phyloP scores from a whole-genome alignment of 2,329 filamentous ascomycete species.

The Plenodomus tracheiphilus region DNA sequence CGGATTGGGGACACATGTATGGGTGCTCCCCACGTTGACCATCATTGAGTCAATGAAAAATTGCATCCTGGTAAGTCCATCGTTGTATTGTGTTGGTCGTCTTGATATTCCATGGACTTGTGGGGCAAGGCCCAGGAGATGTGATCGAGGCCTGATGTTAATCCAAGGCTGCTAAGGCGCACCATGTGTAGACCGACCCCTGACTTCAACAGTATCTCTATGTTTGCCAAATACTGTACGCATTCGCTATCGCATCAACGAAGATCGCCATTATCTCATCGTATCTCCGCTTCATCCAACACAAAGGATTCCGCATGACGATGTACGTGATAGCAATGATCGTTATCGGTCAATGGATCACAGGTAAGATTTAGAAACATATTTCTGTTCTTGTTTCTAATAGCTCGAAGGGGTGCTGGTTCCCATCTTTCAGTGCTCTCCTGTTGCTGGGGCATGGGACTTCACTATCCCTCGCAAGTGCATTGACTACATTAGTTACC shows the following conservation, averaged over 20 bases:
- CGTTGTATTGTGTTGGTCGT: no score
- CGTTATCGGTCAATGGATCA: constrained; percentile 23
- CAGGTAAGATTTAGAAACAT: constrained; percentile 11
- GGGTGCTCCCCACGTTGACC: constrained; percentile 14
- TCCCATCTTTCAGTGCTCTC: constrained; percentile 31
- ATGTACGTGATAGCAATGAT: constrained; percentile 22
- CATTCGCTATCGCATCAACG: constrained; percentile 29
- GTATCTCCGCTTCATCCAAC: constrained; percentile 30
- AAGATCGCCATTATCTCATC: constrained; percentile 35
- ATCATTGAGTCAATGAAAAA: constrained; percentile 18
- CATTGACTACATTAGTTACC: constrained; percentile 26
- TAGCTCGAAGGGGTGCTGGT: constrained; percentile 23
- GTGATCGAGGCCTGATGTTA: no score
- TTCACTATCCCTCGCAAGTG: constrained; percentile 19
- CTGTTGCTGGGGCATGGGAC: constrained; percentile 28
- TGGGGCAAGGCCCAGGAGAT: no score
- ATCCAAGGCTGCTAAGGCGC: no score
- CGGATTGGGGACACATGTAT: constrained; percentile 31
- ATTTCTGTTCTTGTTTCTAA: not conserved
- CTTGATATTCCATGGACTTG: no score
- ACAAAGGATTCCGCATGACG: constrained; percentile 18
- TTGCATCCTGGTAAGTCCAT: constrained; percentile 22
- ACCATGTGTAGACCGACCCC: no score
- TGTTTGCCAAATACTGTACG: constrained; percentile 31
- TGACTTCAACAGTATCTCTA: constrained; percentile 29